phyloP scores from a whole-genome alignment of 352 stramenopile species.

The Peronospora destructor region DNA sequence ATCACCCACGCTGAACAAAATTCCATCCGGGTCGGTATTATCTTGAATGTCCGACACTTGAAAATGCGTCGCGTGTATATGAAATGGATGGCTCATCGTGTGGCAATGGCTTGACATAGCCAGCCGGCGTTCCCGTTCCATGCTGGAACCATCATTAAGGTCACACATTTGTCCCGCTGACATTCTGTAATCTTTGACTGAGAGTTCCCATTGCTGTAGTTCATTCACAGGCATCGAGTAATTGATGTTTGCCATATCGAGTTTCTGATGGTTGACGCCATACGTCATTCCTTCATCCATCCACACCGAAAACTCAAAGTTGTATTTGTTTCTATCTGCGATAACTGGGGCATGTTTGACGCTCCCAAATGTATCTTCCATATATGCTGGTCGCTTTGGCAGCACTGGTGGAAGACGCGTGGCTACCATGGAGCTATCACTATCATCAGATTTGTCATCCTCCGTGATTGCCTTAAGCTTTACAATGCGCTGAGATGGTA shows the following conservation, averaged over 20 bases:
- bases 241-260: conserved; percentile 43
- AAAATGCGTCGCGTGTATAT: conserved; percentile 75
- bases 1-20: conserved; percentile 56
- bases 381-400: conserved; percentile 52
- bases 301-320: conserved; percentile 73
- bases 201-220: conserved; percentile 60
- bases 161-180: conserved; percentile 30
- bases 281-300: conserved; percentile 47
- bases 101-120: conserved; percentile 35
- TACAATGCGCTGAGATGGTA: conserved; percentile 58
- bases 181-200: conserved; percentile 46
- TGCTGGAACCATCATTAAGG: conserved; percentile 22
- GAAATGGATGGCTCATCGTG: conserved; percentile 73
- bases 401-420: conserved; percentile 36
- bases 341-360: conserved; percentile 21
- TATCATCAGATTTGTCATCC: conserved; percentile 13
- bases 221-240: conserved; percentile 66
- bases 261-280: conserved; percentile 56
- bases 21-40: conserved; percentile 38
- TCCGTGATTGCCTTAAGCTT: conserved; percentile 35
- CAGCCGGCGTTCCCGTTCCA: conserved; percentile 6
- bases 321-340: conserved; percentile 41
- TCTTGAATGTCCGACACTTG: conserved; percentile 45
- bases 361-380: conserved; percentile 33
- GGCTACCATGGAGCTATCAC: conserved; percentile 6